A percentile compares a stretch with the other conserved stretches of the same genome.
Conservation (phyloP, 2,329 filamentous ascomycete genomes). For the Aureobasidium subglaciale region DNA sequence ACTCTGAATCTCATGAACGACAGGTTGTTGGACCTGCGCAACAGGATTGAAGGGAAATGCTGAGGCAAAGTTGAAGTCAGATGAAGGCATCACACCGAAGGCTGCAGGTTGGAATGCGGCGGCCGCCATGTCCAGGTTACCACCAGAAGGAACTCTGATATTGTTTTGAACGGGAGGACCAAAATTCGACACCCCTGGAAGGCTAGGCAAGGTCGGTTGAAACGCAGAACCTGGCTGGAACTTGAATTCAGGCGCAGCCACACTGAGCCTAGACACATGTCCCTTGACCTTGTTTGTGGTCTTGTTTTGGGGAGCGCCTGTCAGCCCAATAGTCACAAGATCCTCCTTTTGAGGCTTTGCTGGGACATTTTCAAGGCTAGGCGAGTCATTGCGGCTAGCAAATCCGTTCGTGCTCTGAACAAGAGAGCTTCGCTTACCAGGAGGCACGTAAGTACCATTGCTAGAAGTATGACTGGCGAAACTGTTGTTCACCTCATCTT, state of each 20-base stretch:
- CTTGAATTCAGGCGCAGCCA: slow-evolving; percentile 81
- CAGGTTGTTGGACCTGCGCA: slow-evolving; percentile 21
- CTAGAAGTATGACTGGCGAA: slow-evolving; percentile 4
- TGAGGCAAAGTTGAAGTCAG: slow-evolving; percentile 32
- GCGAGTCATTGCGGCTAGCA: background rate
- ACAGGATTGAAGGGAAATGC: slow-evolving; percentile 25
- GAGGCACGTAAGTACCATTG: slow-evolving; percentile 7
- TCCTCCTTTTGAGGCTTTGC: background rate
- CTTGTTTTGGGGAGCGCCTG: slow-evolving; percentile 12
- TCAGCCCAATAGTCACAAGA: background rate
- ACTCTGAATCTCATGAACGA: slow-evolving; percentile 31
- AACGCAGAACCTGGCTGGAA: slow-evolving; percentile 54
- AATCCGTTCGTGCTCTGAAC: background rate
- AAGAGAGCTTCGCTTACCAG: slow-evolving; percentile 1
- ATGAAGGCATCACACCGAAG: slow-evolving; percentile 20
- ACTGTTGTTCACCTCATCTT: slow-evolving; percentile 51
- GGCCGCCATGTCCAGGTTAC: slow-evolving; percentile 54
- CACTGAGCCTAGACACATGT: slow-evolving; percentile 66
- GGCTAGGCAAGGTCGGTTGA: slow-evolving; percentile 27
- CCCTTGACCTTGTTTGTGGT: slow-evolving; percentile 10
- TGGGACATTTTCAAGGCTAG: background rate
- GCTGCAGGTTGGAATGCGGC: slow-evolving; percentile 31
- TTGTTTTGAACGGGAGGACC: slow-evolving; percentile 17
- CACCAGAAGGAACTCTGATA: slow-evolving; percentile 24
- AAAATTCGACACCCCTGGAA: slow-evolving; percentile 7